Base-by-base conservation (phyloP, 352 stramenopile species). In the Phytophthora litchii region DNA sequence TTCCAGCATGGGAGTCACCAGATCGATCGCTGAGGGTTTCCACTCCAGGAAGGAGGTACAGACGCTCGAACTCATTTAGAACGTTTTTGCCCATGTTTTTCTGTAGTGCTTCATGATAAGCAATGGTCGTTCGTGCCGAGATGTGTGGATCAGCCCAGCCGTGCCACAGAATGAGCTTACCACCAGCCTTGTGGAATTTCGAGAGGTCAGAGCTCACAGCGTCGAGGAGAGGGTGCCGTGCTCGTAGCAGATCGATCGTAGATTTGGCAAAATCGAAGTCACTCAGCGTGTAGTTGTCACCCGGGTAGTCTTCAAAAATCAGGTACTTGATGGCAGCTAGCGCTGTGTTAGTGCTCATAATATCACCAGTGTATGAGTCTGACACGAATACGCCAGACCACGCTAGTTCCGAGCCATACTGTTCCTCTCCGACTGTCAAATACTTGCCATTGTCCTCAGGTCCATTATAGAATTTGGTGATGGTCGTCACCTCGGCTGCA, bases 121-220 rank as follows among this genome's bases (percentile, higher is more conserved):
- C 64, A 41, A 81, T 82, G 0, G 66, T 82, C 27, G 69, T 76
- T 44, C 66, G 73, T 6, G 73, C 62, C n/a, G 73, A 77, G 43
- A 82, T 82, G 42, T 79, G 73, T 11, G 71, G 73, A 54, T 82
- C 70, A 9, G 73, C 57, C 70, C 73, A 82, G 17, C 73, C 70
- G 46, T 82, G 73, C 66, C 69, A 65, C 25, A 82, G 47, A 47
- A 82, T 79, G 23, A 82, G 60, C 40, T 82, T 82, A 14, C 67
- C 70, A 0, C 73, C 73, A 34, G 66, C 62, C 14, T 38, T 36
- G 43, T 74, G 57, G 60, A 79, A 82, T 7, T 56, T 44, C 1
- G 72, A 66, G 34, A 81, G 65, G 41, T 81, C 59, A 0, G 69
- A 54, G 43, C 58, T 82, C 9, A 78, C 67, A 1, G 73, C 67